phyloP scores from a whole-genome alignment of 2,329 filamentous ascomycete species.

The Paracorniculantispora psalliotae region DNA sequence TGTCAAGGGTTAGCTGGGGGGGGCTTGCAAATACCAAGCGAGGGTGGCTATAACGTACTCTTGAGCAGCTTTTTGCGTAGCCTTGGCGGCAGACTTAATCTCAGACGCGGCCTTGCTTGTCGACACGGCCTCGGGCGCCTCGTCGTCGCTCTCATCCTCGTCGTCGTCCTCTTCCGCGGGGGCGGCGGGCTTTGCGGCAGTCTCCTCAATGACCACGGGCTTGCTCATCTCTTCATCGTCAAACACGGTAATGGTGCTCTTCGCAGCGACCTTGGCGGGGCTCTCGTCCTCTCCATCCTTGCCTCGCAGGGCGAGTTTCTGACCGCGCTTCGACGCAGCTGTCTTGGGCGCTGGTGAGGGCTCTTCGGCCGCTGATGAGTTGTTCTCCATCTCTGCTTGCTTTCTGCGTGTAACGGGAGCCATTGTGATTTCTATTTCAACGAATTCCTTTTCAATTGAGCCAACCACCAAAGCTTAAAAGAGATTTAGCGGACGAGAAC shows the following conservation, averaged over 20 bases:
- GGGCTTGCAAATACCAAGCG: no score
- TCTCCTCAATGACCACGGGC: conserved; percentile 13
- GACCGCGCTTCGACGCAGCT: conserved; percentile 19
- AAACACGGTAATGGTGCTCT: conserved; percentile 29
- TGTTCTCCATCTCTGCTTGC: conserved; percentile 12
- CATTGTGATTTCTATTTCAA: not conserved
- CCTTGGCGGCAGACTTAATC: conserved; percentile 41
- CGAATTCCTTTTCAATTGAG: not conserved
- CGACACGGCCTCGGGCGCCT: conserved; percentile 56
- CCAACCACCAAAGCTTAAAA: not conserved
- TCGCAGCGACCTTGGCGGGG: not conserved
- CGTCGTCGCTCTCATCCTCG: conserved; percentile 45
- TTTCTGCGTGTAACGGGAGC: conserved; percentile 11
- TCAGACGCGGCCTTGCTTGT: conserved; percentile 44
- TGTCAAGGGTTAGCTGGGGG: conserved; percentile 1
- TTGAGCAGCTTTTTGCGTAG: conserved; percentile 44
- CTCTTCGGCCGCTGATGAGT: conserved; percentile 18
- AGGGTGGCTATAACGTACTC: no score
- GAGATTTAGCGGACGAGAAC: not conserved
- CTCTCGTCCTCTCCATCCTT: conserved; percentile 19
- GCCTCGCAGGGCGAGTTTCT: conserved; percentile 31
- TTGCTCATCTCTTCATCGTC: conserved; percentile 29
- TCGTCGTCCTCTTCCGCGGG: conserved; percentile 31
- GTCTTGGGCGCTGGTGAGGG: conserved; percentile 7
- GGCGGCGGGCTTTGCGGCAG: conserved; percentile 13